Evolutionary conservation across 1,284 basidiomycete genomes (phyloP), one percentile per base, ranked within the genome.

Genomic region (Tremellales sp.): DNA sequence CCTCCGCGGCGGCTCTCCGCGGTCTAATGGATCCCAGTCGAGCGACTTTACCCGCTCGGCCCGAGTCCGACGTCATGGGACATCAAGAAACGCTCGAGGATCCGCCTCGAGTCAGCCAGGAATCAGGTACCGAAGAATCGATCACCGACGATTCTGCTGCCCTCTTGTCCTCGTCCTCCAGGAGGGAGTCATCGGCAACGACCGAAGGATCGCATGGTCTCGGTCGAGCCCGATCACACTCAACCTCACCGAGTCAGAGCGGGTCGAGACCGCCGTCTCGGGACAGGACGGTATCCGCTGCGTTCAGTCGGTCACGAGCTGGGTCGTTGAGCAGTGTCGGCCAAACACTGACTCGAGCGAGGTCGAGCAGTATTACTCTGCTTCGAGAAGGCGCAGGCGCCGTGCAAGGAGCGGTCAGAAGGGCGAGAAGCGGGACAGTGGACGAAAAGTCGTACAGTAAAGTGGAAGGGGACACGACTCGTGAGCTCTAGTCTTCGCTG

Each of bases 401-500:
- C 3, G 41, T 48, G 19, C 49, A 46, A 15, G 49, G 48, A 15
- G 26, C 54, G 11, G 41, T 60, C 11, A 48, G 55, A 29, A 44
- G 58, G 27, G 55, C 53, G 5, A 47, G 58, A 17, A 60, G 58
- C 39, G 54, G 54, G 24, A 58, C 56, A 12, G 39, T 53, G 24
- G 33, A 36, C 19, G 33, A 17, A 5, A 5, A 36, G 4, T 13
- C 6, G 5, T 36, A 36, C 13, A 15, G 13, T 15, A 5, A 15
- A 4, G 19, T 36, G 15, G 33, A 36, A 36, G 33, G 33, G 33
- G 33, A 36, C 13, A 17, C 15, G 4, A 15, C 33, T 36, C 33
- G 33, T 36, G 19, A 36, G 33, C 4, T 15, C 33, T 4, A n/a
- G n/a, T n/a, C 13, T 7, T 15, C 33, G 4, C 6, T 36, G 13